Base-by-base conservation (phyloP, 2,329 filamentous ascomycete genomes). In the Phyllosticta citribraziliensis region DNA sequence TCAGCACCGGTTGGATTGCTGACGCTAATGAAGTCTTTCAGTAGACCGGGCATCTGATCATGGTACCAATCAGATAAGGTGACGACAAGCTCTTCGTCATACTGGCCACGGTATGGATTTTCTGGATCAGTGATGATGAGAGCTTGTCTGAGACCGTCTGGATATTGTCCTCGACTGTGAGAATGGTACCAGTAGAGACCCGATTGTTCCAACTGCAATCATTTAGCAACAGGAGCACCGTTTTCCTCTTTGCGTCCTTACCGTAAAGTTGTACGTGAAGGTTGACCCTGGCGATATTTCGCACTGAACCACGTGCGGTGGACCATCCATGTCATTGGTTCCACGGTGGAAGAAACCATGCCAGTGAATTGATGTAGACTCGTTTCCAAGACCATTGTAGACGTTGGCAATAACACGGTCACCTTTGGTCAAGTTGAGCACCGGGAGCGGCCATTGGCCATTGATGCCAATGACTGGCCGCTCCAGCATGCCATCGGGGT, bases 141-240 rank as follows among this genome's bases (percentile, higher is more conserved):
- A 0, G 86, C 80, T 0, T 80, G 85, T 22, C 86, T 79, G 5
- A 88, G 76, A 11, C 87, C 87, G 69, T 90, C 87, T 1, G 87
- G 86, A 64, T 89, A 89, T 69, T 88, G 86, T 24, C 81, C 84
- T 64, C 79, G 78, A 22, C 80, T 79, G 69, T 90, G 87, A 4
- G 84, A 87, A 70, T 90, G 87, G 66, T 91, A 92, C 88, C 88
- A 91, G 72, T 89, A 91, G 1, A 87, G 89, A 27, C 88, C 88
- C 0, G 85, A 58, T 11, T 63, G 64, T 10, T 63, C 52, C 1
- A 47, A 17, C 40, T 47, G 5, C 8, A n/a, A n/a, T 47, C 40
- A n/a, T 6, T 47, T 47, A 47, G 40, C 40, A 47, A n/a, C n/a
- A n/a, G n/a, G n/a, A n/a, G n/a, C n/a, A n/a, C n/a, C n/a, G n/a